phyloP scores from a whole-genome alignment of 805 yeast species.

The Wickerhamiella musiphila region DNA sequence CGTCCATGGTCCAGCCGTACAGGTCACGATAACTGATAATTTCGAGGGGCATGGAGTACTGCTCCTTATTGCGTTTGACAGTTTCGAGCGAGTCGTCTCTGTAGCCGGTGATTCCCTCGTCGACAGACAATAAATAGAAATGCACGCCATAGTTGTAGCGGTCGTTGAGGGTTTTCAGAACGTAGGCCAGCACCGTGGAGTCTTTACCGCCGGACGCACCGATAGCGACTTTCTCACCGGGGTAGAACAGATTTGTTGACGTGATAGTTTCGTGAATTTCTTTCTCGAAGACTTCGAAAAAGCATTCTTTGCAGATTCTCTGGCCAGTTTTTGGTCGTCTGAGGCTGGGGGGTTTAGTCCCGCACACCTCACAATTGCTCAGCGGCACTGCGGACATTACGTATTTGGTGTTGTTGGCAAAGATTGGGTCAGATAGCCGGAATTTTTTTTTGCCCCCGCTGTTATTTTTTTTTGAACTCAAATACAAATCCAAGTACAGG shows the following conservation, averaged over 20 bases:
- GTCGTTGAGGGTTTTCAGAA: constrained; percentile 74
- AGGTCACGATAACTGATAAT: constrained; percentile 75
- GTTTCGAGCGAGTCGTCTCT: constrained; percentile 95
- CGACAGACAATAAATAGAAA: constrained; percentile 68
- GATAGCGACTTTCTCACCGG: constrained; percentile 81
- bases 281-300: constrained; percentile 78
- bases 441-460: neutral
- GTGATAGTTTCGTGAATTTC: constrained; percentile 86
- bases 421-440: neutral
- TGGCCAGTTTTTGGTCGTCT: constrained; percentile 84
- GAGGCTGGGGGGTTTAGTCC: constrained; percentile 64
- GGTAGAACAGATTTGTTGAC: constrained; percentile 46
- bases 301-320: constrained; percentile 80
- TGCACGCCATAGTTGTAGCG: constrained; percentile 77
- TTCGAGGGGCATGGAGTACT: constrained; percentile 62
- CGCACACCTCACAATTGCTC: constrained; percentile 59
- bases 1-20: constrained; percentile 98
- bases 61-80: constrained; percentile 79
- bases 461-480: neutral
- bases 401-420: neutral
- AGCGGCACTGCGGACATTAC: constrained; percentile 6
- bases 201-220: constrained; percentile 99
- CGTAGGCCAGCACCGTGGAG: constrained; percentile 83
- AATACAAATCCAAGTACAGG: no score
- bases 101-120: constrained; percentile 94